phyloP scores from a whole-genome alignment of 75 land plant species.

The Cryptomeria japonica region DNA sequence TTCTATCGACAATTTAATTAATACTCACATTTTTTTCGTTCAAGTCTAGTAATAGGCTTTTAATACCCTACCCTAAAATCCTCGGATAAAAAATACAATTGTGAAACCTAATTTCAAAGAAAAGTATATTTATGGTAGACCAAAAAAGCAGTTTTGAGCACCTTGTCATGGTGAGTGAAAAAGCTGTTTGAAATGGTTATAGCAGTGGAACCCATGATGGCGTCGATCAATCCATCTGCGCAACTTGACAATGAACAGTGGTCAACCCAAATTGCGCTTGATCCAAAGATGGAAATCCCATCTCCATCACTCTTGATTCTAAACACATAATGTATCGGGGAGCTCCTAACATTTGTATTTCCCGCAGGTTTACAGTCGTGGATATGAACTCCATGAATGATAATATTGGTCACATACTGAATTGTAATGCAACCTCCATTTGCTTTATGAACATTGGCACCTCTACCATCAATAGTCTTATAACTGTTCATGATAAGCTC shows the following conservation, averaged over 20 bases:
- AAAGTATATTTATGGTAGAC: too few species aligned
- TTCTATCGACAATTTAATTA: too few species aligned
- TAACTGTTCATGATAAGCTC: conserved; percentile 88
- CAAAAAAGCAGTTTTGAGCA: not conserved
- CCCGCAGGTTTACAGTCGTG: conserved; percentile 80
- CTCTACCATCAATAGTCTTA: conserved; percentile 75
- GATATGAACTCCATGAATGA: conserved; percentile 77
- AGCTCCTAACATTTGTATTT: conserved; percentile 73
- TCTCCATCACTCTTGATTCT: conserved; percentile 78
- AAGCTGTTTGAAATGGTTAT: conserved; percentile 83
- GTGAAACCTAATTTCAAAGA: too few species aligned
- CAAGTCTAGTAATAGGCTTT: too few species aligned
- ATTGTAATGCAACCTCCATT: conserved; percentile 75
- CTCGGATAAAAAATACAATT: too few species aligned
- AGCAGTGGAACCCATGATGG: conserved; percentile 68
- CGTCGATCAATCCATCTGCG: conserved; percentile 82
- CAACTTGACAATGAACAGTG: conserved; percentile 71
- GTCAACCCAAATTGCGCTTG: conserved; percentile 75
- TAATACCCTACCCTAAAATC: too few species aligned
- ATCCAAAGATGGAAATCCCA: conserved; percentile 64
- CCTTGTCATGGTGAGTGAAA: conserved; percentile 90
- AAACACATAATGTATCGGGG: conserved; percentile 62
- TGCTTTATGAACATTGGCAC: conserved; percentile 75
- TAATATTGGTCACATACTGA: conserved; percentile 64
- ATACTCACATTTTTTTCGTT: too few species aligned